Percentiles rank a stretch among this genome's conserved stretches.
phyloP scores from a whole-genome alignment of 139 green algal species.

The Monoraphidium neglectum region DNA sequence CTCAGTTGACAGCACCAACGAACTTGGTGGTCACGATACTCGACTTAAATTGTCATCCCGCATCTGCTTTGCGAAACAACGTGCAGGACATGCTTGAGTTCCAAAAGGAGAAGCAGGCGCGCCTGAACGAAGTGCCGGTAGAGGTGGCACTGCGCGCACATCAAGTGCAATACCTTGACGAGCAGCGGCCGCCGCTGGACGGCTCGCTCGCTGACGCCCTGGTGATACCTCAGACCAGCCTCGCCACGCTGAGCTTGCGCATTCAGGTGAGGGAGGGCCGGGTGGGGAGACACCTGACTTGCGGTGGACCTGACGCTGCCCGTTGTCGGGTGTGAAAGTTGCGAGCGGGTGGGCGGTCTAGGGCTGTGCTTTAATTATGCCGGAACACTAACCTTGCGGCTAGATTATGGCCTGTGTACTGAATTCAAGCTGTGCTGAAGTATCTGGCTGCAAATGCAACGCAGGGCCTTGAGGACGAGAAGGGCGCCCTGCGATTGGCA shows the following conservation, averaged over 20 bases:
- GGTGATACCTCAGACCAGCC: background rate
- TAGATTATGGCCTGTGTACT: background rate
- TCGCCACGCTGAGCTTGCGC: too few relatives aligned
- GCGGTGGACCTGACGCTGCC: too few relatives aligned
- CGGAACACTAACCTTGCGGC: too few relatives aligned
- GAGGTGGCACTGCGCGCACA: conserved; percentile 59
- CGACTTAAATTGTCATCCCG: background rate
- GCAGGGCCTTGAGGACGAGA: conserved; percentile 70
- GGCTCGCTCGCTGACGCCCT: background rate
- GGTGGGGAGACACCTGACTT: too few relatives aligned
- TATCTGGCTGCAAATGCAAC: too few relatives aligned
- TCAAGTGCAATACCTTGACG: conserved; percentile 62
- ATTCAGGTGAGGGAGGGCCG: too few relatives aligned
- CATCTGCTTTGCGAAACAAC: background rate
- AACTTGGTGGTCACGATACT: too few relatives aligned
- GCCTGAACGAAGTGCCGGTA: conserved; percentile 72
- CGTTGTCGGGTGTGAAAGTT: too few relatives aligned
- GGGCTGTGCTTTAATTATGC: too few relatives aligned
- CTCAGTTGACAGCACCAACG: too few relatives aligned
- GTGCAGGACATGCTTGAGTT: conserved; percentile 72
- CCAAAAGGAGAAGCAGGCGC: conserved; percentile 84
- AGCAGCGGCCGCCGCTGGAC: background rate
- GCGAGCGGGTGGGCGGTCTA: too few relatives aligned
- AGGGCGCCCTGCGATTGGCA: conserved; percentile 49
- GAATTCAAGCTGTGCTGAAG: too few relatives aligned